Base-by-base conservation (phyloP, 2,329 filamentous ascomycete genomes). In the Clonostachys rhizophaga region DNA sequence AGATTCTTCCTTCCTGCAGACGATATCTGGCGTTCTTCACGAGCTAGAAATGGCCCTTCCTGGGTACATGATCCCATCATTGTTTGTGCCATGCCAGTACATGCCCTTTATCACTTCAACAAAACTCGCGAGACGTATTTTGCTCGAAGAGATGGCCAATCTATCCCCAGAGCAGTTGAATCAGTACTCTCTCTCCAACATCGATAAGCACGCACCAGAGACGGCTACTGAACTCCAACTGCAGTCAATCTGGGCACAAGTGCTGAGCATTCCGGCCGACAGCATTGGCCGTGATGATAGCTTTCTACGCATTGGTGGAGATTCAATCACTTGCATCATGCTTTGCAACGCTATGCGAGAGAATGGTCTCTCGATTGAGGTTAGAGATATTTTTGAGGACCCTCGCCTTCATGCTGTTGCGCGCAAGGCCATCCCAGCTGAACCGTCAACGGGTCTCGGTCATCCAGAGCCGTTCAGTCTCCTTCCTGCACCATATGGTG, bases 311-410 rank as follows among this genome's bases (percentile, higher is more conserved):
- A 47, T 57, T 18, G 55, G 55, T 17, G 55, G 55, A 10, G 54
- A 56, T 36, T 44, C 43, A 2, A 51, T 62, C 13, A 48, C 49
- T 1, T 56, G 58, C 2, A 62, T 62, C 14, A 46, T 50, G 8
- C 34, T 56, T 2, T 50, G 45, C 9, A 41, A 48, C 11, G 12
- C 40, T 7, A 45, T 49, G 10, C 48, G 51, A 11, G 34, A 45
- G 18, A 24, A 20, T 2, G 47, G 50, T 3, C 36, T 54, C 6
- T 9, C 13, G 1, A 17, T 55, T 6, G 47, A 47, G 0, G 48
- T 54, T 10, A 52, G 49, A 14, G 52, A 52, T 8, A 45, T 56
- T 12, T 55, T 56, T 14, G 43, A 47, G 16, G 51, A 54, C 36
- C 53, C 54, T 5, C 39, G 50, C 6, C 43, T 55, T 30, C 20